Evolutionary conservation across 169 alveolate genomes (phyloP), one percentile per base, ranked within the genome.

Genomic region (Plasmodium yoelii): DNA sequence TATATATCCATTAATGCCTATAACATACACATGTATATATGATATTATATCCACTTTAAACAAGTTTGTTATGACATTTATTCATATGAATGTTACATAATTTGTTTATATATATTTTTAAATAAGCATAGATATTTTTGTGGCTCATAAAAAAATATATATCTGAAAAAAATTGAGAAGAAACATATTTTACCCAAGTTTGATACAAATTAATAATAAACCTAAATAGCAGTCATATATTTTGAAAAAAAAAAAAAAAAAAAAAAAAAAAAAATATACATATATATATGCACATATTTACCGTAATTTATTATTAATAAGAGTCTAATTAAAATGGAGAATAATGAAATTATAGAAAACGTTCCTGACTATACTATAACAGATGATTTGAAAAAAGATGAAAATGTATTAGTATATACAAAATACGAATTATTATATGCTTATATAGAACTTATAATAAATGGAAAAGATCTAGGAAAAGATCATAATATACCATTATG

Each of bases 351-450:
- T 10, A 9, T 18, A 9, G 77, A 69, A 24, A 49, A 69, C 5
- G 9, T 1, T 2, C 7, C 42, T 9, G 63, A 69, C 13, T 60
- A 74, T n/a, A 9, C n/a, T 9, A 39, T 64, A 7, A 64, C 4
- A 8, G 55, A 57, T 28, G 69, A 64, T 2, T 44, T 44, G 15
- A 28, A 64, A 49, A 64, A 5, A 24, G 77, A 63, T 28, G 75
- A 64, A 18, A 64, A 77, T 22, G 28, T 42, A 44, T 51, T 77
- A 5, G 24, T 63, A 15, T 77, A 77, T 56, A 77, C 88, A 9
- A 77, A 53, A 56, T 51, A 77, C 13, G 88, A 77, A 46, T 77
- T 77, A 44, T 15, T 77, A 8, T 77, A 77, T 56, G 88, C 77
- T 1, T 77, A 77, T 18, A 57, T 57, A 4, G 88, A 77, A 15